Base-by-base conservation (phyloP, 192 early-diverging fungal genomes). In the Coemansia sp. region DNA sequence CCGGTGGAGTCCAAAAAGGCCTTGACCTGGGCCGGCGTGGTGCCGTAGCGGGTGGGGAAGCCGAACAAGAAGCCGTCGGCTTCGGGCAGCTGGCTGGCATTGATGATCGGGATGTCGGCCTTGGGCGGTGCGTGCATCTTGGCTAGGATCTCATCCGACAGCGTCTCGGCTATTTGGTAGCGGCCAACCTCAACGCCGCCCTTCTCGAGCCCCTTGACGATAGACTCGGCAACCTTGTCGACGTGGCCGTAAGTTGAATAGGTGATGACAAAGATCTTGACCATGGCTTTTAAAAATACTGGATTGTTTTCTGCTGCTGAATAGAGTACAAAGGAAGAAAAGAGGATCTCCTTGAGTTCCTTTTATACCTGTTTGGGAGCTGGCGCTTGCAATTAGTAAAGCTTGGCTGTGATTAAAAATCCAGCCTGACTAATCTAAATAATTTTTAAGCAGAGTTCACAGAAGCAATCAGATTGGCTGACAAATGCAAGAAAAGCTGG, bases 11-110 rank as follows among this genome's bases (percentile, higher is more conserved):
- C 86, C 55, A 78, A 80, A 80, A 86, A 85, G 36, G 86, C 55
- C 80, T 88, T 90, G 57, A 91, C 70, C 61, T 94, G 91, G 16
- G 90, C 87, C n/a, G 92, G 83, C 14, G 82, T 50, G 3, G 53
- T 63, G 35, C 91, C 90, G 59, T 83, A 94, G 9, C 89, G 77
- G 9, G 87, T 86, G 28, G 86, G 80, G 71, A 85, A 62, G 20
- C 88, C 88, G 59, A 90, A 86, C 54, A 90, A 21, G 75, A 79
- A 84, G 10, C 70, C 88, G 71, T 90, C 88, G 38, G 81, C 81
- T 39, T 83, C 79, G 26, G 71, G 67, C 16, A 90, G 63, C 10
- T 85, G 51, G 16, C 67, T 66, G 37, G 82, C 65, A 6, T 50
- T 58, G 59, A 85, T 68, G 46, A 83, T 67, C 19, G 86, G 85